A percentile compares a stretch with the other conserved stretches of the same genome.
phyloP scores from a whole-genome alignment of 768 basidiomycete species.

The Pulveroboletus sp. region DNA sequence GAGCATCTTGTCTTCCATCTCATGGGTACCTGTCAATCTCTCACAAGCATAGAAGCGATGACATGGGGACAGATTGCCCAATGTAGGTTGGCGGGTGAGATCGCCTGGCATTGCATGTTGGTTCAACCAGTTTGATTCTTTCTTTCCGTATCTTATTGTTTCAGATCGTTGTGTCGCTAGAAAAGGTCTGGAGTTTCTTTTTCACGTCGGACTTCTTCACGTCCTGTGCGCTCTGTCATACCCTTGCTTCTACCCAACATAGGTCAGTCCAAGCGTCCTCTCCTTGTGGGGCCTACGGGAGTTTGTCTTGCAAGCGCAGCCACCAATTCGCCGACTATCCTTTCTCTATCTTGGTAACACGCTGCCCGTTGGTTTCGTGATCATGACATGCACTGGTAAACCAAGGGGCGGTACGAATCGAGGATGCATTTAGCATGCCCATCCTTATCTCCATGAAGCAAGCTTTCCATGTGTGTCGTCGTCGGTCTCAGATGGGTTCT shows the following conservation, averaged over 20 bases:
- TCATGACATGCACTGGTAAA: not conserved
- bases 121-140: too few relatives aligned
- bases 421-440: not conserved
- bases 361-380: not conserved
- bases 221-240: not conserved
- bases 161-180: too few relatives aligned
- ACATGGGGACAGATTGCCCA: too few relatives aligned
- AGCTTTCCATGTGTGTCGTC: conserved; percentile 5
- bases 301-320: not conserved
- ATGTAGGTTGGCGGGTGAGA: too few relatives aligned
- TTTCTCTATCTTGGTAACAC: not conserved
- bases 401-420: not conserved
- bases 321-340: not conserved
- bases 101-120: too few relatives aligned
- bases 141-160: too few relatives aligned
- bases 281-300: not conserved
- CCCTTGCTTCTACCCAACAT: not conserved
- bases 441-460: conserved; percentile 1
- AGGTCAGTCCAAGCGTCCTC: not conserved
- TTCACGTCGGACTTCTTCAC: not conserved
- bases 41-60: too few relatives aligned
- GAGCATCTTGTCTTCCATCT: too few relatives aligned
- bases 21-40: too few relatives aligned
- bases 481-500: not conserved
- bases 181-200: too few relatives aligned